Percentiles rank a stretch among this genome's conserved stretches.
phyloP scores from a whole-genome alignment of 352 stramenopile genomes.

The Phytophthora pistaciae region DNA sequence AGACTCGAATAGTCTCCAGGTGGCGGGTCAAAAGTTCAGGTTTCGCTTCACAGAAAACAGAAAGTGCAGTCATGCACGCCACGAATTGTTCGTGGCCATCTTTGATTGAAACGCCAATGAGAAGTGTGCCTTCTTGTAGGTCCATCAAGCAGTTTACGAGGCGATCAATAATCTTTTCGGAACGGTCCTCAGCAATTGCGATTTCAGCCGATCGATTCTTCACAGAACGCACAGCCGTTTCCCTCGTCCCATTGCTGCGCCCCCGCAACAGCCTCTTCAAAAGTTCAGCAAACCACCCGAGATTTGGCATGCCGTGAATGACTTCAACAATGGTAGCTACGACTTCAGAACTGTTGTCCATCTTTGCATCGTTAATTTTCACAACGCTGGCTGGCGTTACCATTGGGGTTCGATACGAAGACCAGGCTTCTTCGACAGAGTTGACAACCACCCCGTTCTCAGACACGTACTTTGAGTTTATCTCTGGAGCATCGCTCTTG shows the following conservation, averaged over 20 bases:
- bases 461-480: conserved; percentile 57
- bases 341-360: conserved; percentile 66
- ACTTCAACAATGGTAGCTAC: conserved; percentile 83
- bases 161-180: conserved; percentile 71
- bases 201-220: conserved; percentile 64
- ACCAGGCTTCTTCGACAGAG: conserved; percentile 74
- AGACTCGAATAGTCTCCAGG: conserved; percentile 78
- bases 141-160: conserved; percentile 74
- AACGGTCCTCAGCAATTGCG: conserved; percentile 56
- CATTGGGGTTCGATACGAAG: conserved; percentile 53
- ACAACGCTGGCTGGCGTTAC: conserved; percentile 73
- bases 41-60: conserved; percentile 77
- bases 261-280: conserved; percentile 67
- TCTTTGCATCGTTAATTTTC: conserved; percentile 69
- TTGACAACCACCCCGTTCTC: conserved; percentile 57
- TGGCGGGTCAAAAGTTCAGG: conserved; percentile 65
- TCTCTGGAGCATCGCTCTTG: conserved; percentile 5
- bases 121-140: conserved; percentile 71
- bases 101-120: conserved; percentile 65
- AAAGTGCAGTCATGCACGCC: conserved; percentile 80
- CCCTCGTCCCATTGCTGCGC: conserved; percentile 25
- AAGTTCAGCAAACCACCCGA: conserved; percentile 80
- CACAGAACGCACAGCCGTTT: conserved; percentile 20
- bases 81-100: conserved; percentile 73
- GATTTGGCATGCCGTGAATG: conserved; percentile 71